phyloP scores from a whole-genome alignment of 2,329 filamentous ascomycete genomes.

The Helotiales sp. region DNA sequence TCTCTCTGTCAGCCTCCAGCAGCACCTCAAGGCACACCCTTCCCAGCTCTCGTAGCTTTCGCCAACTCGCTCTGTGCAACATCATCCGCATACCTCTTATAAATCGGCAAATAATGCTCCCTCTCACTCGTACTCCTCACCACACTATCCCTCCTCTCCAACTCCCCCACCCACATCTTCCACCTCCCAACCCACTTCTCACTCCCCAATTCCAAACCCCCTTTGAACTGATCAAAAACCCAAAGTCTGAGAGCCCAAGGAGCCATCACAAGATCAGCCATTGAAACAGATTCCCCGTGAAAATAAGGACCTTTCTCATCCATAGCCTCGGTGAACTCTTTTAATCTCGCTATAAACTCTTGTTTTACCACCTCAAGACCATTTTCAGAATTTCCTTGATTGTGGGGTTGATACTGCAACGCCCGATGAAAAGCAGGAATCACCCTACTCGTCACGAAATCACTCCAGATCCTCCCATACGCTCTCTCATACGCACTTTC shows the following conservation, averaged over 20 bases:
- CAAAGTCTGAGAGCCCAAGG: conserved; percentile 74
- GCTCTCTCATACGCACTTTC: conserved; percentile 64
- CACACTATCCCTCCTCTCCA: conserved; percentile 61
- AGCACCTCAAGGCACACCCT: conserved; percentile 54
- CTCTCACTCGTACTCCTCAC: conserved; percentile 67
- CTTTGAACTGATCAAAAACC: conserved; percentile 75
- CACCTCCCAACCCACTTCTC: conserved; percentile 61
- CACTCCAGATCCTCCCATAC: conserved; percentile 69
- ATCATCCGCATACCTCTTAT: conserved; percentile 66
- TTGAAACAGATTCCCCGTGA: conserved; percentile 58
- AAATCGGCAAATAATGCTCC: conserved; percentile 67
- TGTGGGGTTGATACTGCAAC: conserved; percentile 50
- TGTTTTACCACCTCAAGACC: conserved; percentile 51
- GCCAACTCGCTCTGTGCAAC: conserved; percentile 61
- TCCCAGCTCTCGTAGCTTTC: conserved; percentile 62
- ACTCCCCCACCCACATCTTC: conserved; percentile 61
- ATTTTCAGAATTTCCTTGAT: conserved; percentile 43
- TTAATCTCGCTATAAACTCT: conserved; percentile 59
- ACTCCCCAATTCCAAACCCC: conserved; percentile 50
- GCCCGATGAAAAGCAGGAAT: conserved; percentile 69
- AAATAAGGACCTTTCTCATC: conserved; percentile 65
- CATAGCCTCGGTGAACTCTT: conserved; percentile 63
- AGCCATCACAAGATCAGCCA: conserved; percentile 70
- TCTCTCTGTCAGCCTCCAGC: neutral
- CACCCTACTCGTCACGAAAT: conserved; percentile 67